Evolutionary conservation across 2,329 filamentous ascomycete species (phyloP), one percentile per base, ranked within the genome.

Genomic region (Hyphodiscus sp.): DNA sequence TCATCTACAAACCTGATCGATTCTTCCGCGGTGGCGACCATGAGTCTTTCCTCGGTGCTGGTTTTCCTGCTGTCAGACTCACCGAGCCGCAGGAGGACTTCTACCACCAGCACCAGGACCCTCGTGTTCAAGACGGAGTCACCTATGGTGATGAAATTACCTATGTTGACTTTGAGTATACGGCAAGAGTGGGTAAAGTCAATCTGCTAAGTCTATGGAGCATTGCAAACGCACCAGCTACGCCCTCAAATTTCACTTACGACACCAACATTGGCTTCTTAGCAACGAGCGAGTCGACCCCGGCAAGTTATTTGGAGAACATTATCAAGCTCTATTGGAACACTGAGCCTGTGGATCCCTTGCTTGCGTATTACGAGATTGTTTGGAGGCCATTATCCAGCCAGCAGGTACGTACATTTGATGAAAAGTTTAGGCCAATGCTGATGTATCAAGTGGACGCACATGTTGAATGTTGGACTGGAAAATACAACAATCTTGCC

Each of bases 51-150:
- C 73, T 82, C 16, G 67, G 74, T 49, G 72, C 73, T 16, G 79
- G 79, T 2, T 82, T 76, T 59, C 50, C 50, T 5, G 70, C 77
- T 3, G 72, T 77, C 19, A 72, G 79, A 2, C 81, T 79, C 70
- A 81, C 78, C 0, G 79, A 82, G 67, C 76, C 79, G 0, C 73
- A 76, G 52, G 79, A 82, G 67, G 70, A 81, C 63, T 82, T 75
- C 61, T 70, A 67, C 10, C 79, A 82, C 61, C 78, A 82, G 66
- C 78, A 82, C 60, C 78, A 82, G 64, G 72, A 82, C 55, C 58
- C 75, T 1, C 71, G 78, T 1, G 70, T 75, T 19, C 69, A 74
- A 51, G 71, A 76, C 50, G 77, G 75, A 1, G 73, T 71, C 23
- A 73, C 77, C 54, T 81, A 79, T 57, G 79, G 79, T 29, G 79